Conservation (phyloP, 1,284 basidiomycete species). For the Sporisorium iseilematis-ciliati region DNA sequence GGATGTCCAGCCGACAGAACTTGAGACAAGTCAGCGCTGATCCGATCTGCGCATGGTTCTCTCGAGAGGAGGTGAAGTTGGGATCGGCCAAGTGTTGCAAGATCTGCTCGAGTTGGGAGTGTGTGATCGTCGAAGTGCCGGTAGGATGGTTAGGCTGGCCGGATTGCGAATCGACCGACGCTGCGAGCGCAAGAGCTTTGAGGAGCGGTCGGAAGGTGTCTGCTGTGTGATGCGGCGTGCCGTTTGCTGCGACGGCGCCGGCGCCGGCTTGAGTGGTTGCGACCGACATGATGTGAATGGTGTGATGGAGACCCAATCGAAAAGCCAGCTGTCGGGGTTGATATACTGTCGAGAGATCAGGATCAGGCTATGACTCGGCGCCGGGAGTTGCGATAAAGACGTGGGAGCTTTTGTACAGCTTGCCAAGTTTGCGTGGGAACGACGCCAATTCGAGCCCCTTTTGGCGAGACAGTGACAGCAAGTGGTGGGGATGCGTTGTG, state of each 20-base stretch:
- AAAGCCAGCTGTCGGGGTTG: not conserved
- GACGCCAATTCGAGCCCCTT: too few relatives aligned
- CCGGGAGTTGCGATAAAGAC: not conserved
- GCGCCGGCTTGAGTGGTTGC: not conserved
- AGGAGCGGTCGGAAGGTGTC: constrained; percentile 63
- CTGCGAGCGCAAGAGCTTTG: constrained; percentile 53
- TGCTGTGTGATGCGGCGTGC: constrained; percentile 43
- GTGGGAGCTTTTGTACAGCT: not conserved
- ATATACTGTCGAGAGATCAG: not conserved
- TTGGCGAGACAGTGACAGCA: not conserved
- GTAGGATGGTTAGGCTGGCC: constrained; percentile 35
- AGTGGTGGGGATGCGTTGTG: not conserved
- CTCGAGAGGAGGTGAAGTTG: constrained; percentile 61
- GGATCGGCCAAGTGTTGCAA: constrained; percentile 64
- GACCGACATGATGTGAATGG: constrained; percentile 9
- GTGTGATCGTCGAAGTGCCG: constrained; percentile 44
- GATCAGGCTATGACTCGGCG: not conserved
- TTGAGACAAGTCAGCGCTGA: constrained; percentile 64
- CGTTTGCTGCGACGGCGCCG: constrained; percentile 18
- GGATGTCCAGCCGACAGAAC: constrained; percentile 58
- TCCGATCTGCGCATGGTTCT: constrained; percentile 65
- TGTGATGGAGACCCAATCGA: not conserved
- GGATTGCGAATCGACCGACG: constrained; percentile 40
- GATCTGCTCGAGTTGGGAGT: constrained; percentile 52
- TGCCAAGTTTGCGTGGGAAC: not conserved